Evolutionary conservation across 345 rosid species (phyloP), one percentile per base, ranked within the genome.

Genomic region (Turnera subulata): DNA sequence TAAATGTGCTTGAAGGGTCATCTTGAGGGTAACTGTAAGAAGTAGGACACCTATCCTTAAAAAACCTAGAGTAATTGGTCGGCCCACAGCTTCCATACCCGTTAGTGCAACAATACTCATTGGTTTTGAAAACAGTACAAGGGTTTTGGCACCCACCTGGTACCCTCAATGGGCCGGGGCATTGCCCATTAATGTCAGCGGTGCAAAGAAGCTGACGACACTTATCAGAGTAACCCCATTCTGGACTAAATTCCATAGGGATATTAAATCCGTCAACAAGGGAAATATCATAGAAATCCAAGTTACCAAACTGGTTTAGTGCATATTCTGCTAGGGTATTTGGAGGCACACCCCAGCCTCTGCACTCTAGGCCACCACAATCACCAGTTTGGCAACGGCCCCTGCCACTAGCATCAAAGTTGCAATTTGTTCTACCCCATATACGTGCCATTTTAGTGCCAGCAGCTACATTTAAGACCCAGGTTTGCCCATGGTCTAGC

Each of bases 301-400:
- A 1, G 48, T 13, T 40, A 3, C 18, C 14, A 21, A 6, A 46
- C 17, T 25, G 46, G 1, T 45, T 46, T 11, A 58, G 37, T 2
- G 57, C 12, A 43, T 58, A 70, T 25, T 70, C 62, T 0, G 54
- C 74, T 15, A 64, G 14, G 8, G 69, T 70, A 22, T 20, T n/a
- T 2, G 74, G 69, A 0, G 47, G 45, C 0, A 0, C 0, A 6
- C 74, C 74, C 13, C 14, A 5, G 13, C 55, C 56, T 4, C 9
- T 3, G 40, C 76, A 66, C 0, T 39, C 0, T 8, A 62, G 56
- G n/a, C n/a, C n/a, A n/a, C 39, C 39, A 10, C 53, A 49, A 2
- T 68, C 73, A 46, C 73, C 73, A 1, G 67, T 68, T 12, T 50
- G 12, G 24, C 73, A 68, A 11, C 39, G 25, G 40, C 73, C 73